Percentiles rank a stretch among this genome's conserved stretches.
Evolutionary conservation across 1,139 yeast species (phyloP).

Genomic region (Diutina catenulata): DNA sequence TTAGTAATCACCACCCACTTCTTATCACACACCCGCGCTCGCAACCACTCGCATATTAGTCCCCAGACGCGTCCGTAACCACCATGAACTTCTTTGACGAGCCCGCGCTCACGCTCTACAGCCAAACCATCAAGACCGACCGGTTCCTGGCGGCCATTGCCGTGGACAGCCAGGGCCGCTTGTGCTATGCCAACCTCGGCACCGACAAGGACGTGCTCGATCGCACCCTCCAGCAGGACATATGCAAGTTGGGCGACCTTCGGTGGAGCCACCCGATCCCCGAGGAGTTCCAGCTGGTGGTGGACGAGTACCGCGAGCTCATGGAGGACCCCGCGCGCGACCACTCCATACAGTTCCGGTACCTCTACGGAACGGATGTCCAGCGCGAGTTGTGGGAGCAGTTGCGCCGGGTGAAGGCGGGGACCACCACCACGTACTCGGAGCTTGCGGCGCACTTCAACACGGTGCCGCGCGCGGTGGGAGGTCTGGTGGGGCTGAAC

Average conservation of each 20-base stretch:
- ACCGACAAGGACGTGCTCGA: neutral
- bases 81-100: too few relatives aligned
- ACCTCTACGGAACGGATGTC: neutral
- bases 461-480: neutral
- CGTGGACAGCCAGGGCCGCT: neutral
- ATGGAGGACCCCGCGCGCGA: neutral
- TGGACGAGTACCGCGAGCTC: neutral
- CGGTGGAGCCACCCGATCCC: too few relatives aligned
- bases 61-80: too few relatives aligned
- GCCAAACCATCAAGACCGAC: neutral
- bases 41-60: too few relatives aligned
- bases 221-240: too few relatives aligned
- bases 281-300: too few relatives aligned
- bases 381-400: conserved; percentile 1
- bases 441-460: neutral
- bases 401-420: neutral
- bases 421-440: neutral
- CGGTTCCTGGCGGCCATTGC: neutral
- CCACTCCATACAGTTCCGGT: neutral
- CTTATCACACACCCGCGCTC: too few relatives aligned
- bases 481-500: neutral
- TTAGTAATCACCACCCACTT: too few relatives aligned
- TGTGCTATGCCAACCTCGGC: conserved; percentile 2
- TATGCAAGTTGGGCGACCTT: too few relatives aligned
- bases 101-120: neutral